Percentiles rank a stretch among this genome's conserved stretches.
Evolutionary conservation across 2,329 filamentous ascomycete species (phyloP).

Genomic region (Trichoderma lentiforme): DNA sequence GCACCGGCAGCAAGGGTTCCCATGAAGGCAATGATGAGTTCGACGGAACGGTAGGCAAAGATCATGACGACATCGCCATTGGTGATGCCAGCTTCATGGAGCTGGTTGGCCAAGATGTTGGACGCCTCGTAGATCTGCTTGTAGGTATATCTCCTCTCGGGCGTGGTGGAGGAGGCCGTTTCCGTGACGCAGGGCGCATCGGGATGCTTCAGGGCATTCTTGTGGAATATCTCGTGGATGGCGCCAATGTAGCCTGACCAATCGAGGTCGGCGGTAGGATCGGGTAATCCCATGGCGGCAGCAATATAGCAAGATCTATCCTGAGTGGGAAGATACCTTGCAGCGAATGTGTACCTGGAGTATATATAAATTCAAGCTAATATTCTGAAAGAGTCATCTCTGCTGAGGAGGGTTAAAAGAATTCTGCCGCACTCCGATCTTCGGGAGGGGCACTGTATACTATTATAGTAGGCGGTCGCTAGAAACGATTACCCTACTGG

Average conservation of each 20-base stretch:
- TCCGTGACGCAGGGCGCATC: slow-evolving; percentile 52
- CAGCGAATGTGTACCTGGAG: background rate
- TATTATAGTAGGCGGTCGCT: slow-evolving; percentile 1
- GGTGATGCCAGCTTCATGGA: slow-evolving; percentile 68
- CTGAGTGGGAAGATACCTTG: background rate
- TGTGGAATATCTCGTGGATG: slow-evolving; percentile 67
- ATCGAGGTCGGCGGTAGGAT: slow-evolving; percentile 64
- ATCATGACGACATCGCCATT: slow-evolving; percentile 91
- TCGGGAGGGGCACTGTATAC: background rate
- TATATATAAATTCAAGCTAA: background rate
- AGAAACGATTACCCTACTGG: background rate
- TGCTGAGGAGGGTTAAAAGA: background rate
- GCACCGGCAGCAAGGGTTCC: slow-evolving; percentile 62
- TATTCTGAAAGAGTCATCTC: background rate
- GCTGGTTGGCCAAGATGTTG: slow-evolving; percentile 75
- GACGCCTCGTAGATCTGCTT: slow-evolving; percentile 81
- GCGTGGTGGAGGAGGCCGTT: slow-evolving; percentile 41
- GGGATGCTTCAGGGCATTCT: slow-evolving; percentile 65
- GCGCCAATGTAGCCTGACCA: slow-evolving; percentile 59
- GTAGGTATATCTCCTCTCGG: slow-evolving; percentile 73
- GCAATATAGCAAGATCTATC: background rate
- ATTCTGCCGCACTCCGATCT: slow-evolving; percentile 8
- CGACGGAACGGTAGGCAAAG: slow-evolving; percentile 75
- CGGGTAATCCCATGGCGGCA: slow-evolving; percentile 43
- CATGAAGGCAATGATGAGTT: slow-evolving; percentile 69